Percentiles rank a stretch among this genome's conserved stretches.
These are phyloP conservation scores for Mycena indigotica DNA, from an alignment of 768 basidiomycete genomes.

Conservation along the genomic window DNA sequence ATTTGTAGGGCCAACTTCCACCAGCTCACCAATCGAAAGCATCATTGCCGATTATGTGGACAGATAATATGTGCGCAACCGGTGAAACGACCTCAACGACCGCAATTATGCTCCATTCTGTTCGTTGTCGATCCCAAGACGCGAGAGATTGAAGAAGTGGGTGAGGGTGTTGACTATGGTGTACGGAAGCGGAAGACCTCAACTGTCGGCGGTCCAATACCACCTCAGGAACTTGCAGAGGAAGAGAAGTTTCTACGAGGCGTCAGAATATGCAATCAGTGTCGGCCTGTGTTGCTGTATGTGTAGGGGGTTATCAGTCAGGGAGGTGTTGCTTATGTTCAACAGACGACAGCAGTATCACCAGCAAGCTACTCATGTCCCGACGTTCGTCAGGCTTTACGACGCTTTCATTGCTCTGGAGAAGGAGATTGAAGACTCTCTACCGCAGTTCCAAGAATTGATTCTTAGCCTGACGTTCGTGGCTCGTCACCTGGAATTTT, in stretches of 20 bases:
- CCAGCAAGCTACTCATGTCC: constrained; percentile 59
- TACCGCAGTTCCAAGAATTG: constrained; percentile 89
- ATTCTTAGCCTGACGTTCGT: constrained; percentile 68
- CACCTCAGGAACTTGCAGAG: constrained; percentile 49
- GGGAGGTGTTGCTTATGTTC: constrained; percentile 12
- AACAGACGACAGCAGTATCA: constrained; percentile 78
- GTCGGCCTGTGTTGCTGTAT: constrained; percentile 78
- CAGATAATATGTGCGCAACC: constrained; percentile 90
- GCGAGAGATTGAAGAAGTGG: constrained; percentile 80
- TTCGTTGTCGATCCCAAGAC: constrained; percentile 85
- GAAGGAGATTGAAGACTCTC: constrained; percentile 83
- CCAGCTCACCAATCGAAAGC: constrained; percentile 88
- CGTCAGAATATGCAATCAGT: constrained; percentile 83
- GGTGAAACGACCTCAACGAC: constrained; percentile 68
- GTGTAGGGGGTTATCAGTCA: constrained; percentile 32
- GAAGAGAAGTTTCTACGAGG: constrained; percentile 88
- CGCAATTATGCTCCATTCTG: constrained; percentile 71
- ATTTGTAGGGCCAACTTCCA: constrained; percentile 69
- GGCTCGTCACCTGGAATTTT: not conserved
- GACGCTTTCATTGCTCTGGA: constrained; percentile 75
- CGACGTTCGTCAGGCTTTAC: constrained; percentile 70
- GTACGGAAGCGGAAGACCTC: constrained; percentile 53
- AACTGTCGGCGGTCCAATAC: no score
- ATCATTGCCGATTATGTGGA: constrained; percentile 94
- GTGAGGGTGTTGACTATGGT: constrained; percentile 83